Conservation (phyloP, 345 rosid species). For the Mercurialis annua region DNA sequence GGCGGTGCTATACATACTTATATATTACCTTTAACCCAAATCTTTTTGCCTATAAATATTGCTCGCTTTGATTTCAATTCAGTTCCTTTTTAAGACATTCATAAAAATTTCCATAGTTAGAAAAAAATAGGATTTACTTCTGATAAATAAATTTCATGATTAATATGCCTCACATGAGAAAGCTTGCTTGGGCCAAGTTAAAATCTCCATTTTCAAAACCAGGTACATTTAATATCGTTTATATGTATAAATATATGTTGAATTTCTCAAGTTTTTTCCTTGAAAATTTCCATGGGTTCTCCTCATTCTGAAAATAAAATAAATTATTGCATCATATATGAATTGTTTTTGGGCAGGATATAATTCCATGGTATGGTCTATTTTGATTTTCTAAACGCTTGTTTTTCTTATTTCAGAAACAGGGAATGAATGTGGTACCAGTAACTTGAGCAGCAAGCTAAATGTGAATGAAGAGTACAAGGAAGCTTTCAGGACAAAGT, state of each 20-base stretch:
- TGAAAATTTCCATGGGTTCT: no score
- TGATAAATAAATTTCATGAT: not conserved
- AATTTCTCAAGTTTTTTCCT: not conserved
- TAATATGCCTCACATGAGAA: slow-evolving; percentile 23
- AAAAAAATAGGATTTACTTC: not conserved
- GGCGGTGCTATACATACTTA: slow-evolving; percentile 19
- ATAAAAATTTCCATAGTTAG: not conserved
- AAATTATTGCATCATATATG: not conserved
- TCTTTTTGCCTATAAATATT: slow-evolving; percentile 3
- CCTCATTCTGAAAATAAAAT: no score
- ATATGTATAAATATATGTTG: not conserved
- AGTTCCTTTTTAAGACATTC: not conserved
- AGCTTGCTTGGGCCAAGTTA: slow-evolving; percentile 32
- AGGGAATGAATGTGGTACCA: slow-evolving; percentile 22
- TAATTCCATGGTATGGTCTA: not conserved
- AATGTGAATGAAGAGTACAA: slow-evolving; percentile 76
- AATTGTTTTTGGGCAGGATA: not conserved
- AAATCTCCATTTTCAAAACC: slow-evolving; percentile 30
- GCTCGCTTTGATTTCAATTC: not conserved
- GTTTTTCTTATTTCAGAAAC: slow-evolving; percentile 34
- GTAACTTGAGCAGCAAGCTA: slow-evolving; percentile 41
- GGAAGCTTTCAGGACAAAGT: slow-evolving; percentile 73
- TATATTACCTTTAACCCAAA: slow-evolving; percentile 21
- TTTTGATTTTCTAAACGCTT: no score
- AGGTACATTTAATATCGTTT: slow-evolving; percentile 24